Evolutionary conservation across 1,284 basidiomycete genomes (phyloP).

Genomic region (Pseudozyma tsukubaensis): DNA sequence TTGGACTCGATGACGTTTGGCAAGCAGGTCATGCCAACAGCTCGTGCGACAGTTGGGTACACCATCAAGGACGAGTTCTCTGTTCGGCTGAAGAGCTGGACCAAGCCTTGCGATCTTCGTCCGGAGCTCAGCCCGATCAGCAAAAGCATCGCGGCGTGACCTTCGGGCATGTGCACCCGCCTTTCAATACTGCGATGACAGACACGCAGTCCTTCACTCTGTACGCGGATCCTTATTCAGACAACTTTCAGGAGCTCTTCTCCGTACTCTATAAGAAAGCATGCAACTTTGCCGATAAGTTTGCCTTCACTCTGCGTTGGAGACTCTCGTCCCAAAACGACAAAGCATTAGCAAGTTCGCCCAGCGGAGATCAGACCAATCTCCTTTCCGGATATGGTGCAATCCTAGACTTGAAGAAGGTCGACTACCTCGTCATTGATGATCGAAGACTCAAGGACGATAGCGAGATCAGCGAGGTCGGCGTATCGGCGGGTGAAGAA

Average conservation of each 20-base stretch:
- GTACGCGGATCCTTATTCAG: constrained; percentile 62
- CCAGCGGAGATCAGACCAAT: constrained; percentile 5
- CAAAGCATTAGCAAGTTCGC: background rate
- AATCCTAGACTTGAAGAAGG: constrained; percentile 92
- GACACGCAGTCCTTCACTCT: constrained; percentile 31
- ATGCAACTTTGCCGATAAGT: background rate
- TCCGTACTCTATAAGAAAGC: constrained; percentile 32
- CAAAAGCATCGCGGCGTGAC: constrained; percentile 42
- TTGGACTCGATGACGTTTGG: constrained; percentile 27
- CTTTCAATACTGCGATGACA: background rate
- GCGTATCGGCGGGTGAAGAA: constrained; percentile 22
- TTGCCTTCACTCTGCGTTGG: constrained; percentile 67
- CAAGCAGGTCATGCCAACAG: constrained; percentile 69
- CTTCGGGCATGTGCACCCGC: constrained; percentile 47
- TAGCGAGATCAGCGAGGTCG: constrained; percentile 33
- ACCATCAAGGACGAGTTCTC: constrained; percentile 40
- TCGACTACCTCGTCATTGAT: constrained; percentile 87
- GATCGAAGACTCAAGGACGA: constrained; percentile 60
- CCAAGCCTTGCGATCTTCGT: constrained; percentile 13
- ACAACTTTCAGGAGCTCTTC: constrained; percentile 55
- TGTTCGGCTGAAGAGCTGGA: constrained; percentile 49
- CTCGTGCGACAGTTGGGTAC: constrained; percentile 56
- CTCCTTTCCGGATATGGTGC: constrained; percentile 87
- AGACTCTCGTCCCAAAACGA: constrained; percentile 36
- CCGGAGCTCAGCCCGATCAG: constrained; percentile 1